phyloP scores from a whole-genome alignment of 108 stramenopile genomes.

The Skeletonema marinoi region DNA sequence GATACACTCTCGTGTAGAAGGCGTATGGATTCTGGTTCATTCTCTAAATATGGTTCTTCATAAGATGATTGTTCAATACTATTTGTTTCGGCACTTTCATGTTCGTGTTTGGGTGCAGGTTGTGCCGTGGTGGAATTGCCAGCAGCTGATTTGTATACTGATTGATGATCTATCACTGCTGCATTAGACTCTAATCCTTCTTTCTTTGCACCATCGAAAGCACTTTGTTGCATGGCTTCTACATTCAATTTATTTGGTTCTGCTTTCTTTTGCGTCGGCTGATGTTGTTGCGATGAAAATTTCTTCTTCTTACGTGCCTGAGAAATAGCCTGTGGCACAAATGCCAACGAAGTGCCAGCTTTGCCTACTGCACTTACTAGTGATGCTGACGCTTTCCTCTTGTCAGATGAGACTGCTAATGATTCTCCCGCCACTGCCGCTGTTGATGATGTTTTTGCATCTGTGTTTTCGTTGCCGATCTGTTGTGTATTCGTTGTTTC shows the following conservation, averaged over 20 bases:
- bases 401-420: not conserved
- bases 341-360: slow-evolving; percentile 70
- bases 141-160: not conserved
- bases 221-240: not conserved
- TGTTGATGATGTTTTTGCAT: not conserved
- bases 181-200: not conserved
- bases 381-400: slow-evolving; percentile 15
- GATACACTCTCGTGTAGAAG: slow-evolving; percentile 43
- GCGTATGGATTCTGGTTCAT: slow-evolving; percentile 47
- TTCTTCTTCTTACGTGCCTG: slow-evolving; percentile 38
- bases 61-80: not conserved
- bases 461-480: not conserved
- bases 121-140: not conserved
- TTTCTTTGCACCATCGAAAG: not conserved
- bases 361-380: slow-evolving; percentile 59
- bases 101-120: not conserved
- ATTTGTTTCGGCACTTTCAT: slow-evolving; percentile 6
- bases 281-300: not conserved
- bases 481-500: not conserved
- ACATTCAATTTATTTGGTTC: no score
- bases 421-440: not conserved
- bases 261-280: no score
- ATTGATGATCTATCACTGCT: not conserved
- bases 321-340: slow-evolving; percentile 42
- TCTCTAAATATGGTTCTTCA: slow-evolving; percentile 32